phyloP scores from a whole-genome alignment of 2,329 filamentous ascomycete genomes.

The Xylariaceae sp. region DNA sequence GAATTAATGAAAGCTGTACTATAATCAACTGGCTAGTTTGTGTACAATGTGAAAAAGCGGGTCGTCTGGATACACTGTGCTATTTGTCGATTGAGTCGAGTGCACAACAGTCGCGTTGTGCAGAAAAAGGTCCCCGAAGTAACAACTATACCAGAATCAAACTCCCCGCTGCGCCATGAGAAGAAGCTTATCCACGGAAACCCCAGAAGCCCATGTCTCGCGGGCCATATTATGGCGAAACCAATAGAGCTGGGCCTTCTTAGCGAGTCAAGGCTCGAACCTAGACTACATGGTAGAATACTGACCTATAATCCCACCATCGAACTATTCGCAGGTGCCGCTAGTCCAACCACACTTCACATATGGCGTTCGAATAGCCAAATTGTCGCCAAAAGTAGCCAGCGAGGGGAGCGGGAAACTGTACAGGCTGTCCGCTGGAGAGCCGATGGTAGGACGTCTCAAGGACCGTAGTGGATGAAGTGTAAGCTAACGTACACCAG shows the following conservation, averaged over 20 bases:
- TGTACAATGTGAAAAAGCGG: slow-evolving; percentile 26
- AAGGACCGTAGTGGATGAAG: not conserved
- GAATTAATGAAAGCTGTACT: too few relatives aligned
- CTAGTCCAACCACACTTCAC: slow-evolving; percentile 70
- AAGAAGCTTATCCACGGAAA: slow-evolving; percentile 8
- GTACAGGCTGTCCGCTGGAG: slow-evolving; percentile 67
- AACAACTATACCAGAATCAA: too few relatives aligned
- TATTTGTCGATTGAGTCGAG: not conserved
- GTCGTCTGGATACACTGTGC: slow-evolving; percentile 25
- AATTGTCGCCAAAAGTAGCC: slow-evolving; percentile 58
- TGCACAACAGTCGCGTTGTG: too few relatives aligned
- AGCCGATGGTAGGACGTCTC: slow-evolving; percentile 60
- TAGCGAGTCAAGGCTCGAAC: slow-evolving; percentile 63
- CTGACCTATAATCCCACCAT: slow-evolving; percentile 82
- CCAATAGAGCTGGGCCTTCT: slow-evolving; percentile 51
- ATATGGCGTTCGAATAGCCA: slow-evolving; percentile 83
- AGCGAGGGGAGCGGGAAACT: slow-evolving; percentile 49
- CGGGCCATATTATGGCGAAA: slow-evolving; percentile 36
- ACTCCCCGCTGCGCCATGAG: slow-evolving; percentile 31
- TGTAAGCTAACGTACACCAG: slow-evolving; percentile 46
- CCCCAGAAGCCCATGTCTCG: slow-evolving; percentile 18
- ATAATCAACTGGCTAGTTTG: slow-evolving; percentile 1
- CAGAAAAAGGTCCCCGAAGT: too few relatives aligned
- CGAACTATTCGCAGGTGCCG: slow-evolving; percentile 79
- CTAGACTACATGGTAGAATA: slow-evolving; percentile 60